A percentile compares a stretch with the other conserved stretches of the same genome.
phyloP scores from a whole-genome alignment of 257 asterid genomes.

The Capsicum rhomboideum region DNA sequence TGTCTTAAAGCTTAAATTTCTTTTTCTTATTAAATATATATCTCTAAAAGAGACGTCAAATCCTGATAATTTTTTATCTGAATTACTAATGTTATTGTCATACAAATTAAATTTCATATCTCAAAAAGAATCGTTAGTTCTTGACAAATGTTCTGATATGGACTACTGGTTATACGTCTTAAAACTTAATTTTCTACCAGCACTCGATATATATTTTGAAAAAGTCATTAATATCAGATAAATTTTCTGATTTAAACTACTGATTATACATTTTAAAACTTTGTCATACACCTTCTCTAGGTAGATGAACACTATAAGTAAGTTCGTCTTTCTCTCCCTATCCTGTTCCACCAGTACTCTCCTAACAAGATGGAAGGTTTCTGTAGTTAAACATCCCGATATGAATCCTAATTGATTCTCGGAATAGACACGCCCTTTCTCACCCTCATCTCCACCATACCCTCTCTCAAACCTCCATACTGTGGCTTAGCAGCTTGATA shows the following conservation, averaged over 20 bases:
- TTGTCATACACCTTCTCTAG: no score
- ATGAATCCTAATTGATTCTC: no score
- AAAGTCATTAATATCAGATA: background rate
- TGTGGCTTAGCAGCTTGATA: no score
- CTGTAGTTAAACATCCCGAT: no score
- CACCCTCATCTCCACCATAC: no score
- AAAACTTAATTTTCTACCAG: background rate
- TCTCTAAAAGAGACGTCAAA: background rate
- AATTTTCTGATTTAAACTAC: background rate
- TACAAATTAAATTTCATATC: background rate
- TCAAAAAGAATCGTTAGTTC: background rate
- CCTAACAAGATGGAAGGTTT: no score
- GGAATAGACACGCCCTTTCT: no score
- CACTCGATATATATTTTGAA: background rate
- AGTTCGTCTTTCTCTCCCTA: no score
- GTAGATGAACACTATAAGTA: no score
- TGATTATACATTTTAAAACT: background rate
- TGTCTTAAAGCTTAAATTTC: background rate
- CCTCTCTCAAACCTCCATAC: no score
- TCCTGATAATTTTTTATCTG: background rate
- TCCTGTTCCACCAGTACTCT: no score
- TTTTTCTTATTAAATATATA: background rate
- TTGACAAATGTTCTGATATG: background rate
- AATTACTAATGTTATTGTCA: background rate
- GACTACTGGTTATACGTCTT: background rate